A percentile compares a stretch with the other conserved stretches of the same genome.
phyloP scores from a whole-genome alignment of 1,284 basidiomycete genomes.

The Trichosporon asahii region DNA sequence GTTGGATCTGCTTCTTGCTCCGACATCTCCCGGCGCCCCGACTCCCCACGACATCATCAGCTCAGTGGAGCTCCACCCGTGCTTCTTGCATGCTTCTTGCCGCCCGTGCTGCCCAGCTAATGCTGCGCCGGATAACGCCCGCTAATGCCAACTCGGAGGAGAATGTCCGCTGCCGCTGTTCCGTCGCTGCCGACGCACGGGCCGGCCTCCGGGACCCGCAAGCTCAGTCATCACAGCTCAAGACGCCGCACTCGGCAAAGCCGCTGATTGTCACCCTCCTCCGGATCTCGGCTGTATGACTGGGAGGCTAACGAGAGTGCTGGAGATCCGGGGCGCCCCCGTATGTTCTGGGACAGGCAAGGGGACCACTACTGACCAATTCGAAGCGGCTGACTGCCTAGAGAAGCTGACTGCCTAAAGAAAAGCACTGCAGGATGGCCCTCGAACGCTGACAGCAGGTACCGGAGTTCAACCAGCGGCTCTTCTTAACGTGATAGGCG shows the following conservation, averaged over 20 bases:
- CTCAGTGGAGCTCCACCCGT: not conserved
- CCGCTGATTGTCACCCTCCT: not conserved
- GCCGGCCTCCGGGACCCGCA: too few relatives aligned
- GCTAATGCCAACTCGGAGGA: not conserved
- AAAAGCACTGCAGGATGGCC: too few relatives aligned
- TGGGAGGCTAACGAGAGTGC: not conserved
- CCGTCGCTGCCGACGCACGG: not conserved
- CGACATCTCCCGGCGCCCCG: not conserved
- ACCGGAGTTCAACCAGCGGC: too few relatives aligned
- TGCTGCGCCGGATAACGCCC: too few relatives aligned
- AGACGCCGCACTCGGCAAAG: not conserved
- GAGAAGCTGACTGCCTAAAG: too few relatives aligned
- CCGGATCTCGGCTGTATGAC: not conserved
- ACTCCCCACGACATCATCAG: not conserved
- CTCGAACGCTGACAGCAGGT: too few relatives aligned
- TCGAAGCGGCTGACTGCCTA: not conserved
- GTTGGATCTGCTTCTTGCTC: not conserved
- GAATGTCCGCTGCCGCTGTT: not conserved
- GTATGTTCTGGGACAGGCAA: too few relatives aligned
- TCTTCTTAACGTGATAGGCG: too few relatives aligned
- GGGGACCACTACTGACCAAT: not conserved
- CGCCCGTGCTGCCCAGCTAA: not conserved
- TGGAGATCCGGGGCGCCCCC: too few relatives aligned
- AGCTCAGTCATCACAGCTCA: not conserved
- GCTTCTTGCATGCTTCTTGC: not conserved